phyloP scores from a whole-genome alignment of 1,284 basidiomycete genomes.

The Pseudozyma sp. region DNA sequence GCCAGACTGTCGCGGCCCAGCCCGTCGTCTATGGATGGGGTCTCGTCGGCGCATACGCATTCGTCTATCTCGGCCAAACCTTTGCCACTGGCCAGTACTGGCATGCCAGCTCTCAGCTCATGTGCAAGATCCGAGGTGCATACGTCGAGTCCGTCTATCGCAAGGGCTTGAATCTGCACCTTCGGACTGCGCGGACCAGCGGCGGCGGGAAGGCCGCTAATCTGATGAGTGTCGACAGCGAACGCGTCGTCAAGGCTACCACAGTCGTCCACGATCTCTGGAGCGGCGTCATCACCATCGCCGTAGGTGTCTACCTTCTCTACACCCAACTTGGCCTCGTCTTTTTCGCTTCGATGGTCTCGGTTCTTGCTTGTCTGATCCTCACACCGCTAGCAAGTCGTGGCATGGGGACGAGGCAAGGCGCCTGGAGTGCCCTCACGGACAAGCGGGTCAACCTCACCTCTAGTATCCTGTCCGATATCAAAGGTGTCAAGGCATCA shows the following conservation, averaged over 20 bases:
- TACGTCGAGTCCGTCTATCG: conserved; percentile 59
- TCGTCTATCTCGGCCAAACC: conserved; percentile 54
- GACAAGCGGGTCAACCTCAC: conserved; percentile 59
- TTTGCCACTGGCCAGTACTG: conserved; percentile 53
- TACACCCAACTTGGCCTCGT: conserved; percentile 51
- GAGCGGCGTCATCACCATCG: conserved; percentile 51
- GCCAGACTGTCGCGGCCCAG: conserved; percentile 23
- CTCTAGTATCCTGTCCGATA: conserved; percentile 49
- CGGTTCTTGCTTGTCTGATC: conserved; percentile 43
- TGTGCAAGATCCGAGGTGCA: conserved; percentile 54
- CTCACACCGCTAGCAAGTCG: conserved; percentile 46
- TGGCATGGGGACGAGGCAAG: conserved; percentile 48
- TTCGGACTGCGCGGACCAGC: conserved; percentile 48
- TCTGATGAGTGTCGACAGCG: conserved; percentile 64
- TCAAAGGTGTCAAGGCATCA: conserved; percentile 62
- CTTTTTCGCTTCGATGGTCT: conserved; percentile 55
- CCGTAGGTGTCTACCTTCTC: conserved; percentile 55
- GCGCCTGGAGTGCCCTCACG: conserved; percentile 49
- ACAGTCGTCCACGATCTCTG: conserved; percentile 54
- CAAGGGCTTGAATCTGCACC: conserved; percentile 58
- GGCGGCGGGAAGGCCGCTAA: conserved; percentile 59
- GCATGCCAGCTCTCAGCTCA: conserved; percentile 44
- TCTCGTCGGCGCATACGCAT: conserved; percentile 60
- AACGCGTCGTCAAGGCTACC: conserved; percentile 53
- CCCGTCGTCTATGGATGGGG: conserved; percentile 60